Evolutionary conservation across 306 rosid genomes (phyloP).

Genomic region (Prunus armeniaca): DNA sequence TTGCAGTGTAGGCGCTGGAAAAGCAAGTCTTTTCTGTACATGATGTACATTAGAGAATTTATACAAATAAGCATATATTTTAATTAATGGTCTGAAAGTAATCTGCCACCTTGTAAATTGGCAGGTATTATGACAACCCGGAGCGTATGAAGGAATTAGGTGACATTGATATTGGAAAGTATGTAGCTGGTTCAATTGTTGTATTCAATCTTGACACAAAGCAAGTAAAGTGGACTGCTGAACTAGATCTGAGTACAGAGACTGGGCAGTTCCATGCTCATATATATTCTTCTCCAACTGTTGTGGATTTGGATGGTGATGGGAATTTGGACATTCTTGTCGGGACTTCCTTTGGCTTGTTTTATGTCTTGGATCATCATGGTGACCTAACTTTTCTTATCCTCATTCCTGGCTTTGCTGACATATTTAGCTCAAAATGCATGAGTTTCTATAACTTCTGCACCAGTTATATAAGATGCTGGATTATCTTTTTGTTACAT

Average conservation of each 20-base stretch:
- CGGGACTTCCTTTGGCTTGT: constrained; percentile 90
- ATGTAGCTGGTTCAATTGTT: constrained; percentile 89
- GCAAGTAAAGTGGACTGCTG: constrained; percentile 90
- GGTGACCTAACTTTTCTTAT: constrained; percentile 45
- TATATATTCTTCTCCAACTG: constrained; percentile 88
- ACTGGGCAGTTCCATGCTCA: constrained; percentile 63
- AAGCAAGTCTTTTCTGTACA: background rate
- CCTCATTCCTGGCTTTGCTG: background rate
- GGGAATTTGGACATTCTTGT: constrained; percentile 91
- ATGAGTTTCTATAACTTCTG: background rate
- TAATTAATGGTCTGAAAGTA: constrained; percentile 33
- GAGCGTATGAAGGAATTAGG: constrained; percentile 90
- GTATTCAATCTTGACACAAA: constrained; percentile 90
- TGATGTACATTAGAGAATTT: background rate
- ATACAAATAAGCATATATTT: background rate
- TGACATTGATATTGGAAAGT: constrained; percentile 81
- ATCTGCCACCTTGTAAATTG: constrained; percentile 41
- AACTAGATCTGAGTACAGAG: constrained; percentile 91
- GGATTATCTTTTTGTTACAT: background rate
- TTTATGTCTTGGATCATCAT: constrained; percentile 90
- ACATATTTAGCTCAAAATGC: background rate
- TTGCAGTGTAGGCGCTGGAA: background rate
- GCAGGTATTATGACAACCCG: constrained; percentile 94
- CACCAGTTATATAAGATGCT: background rate
- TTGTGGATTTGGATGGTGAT: constrained; percentile 94